Conservation (phyloP, 768 basidiomycete genomes). For the Ramaria sp. region DNA sequence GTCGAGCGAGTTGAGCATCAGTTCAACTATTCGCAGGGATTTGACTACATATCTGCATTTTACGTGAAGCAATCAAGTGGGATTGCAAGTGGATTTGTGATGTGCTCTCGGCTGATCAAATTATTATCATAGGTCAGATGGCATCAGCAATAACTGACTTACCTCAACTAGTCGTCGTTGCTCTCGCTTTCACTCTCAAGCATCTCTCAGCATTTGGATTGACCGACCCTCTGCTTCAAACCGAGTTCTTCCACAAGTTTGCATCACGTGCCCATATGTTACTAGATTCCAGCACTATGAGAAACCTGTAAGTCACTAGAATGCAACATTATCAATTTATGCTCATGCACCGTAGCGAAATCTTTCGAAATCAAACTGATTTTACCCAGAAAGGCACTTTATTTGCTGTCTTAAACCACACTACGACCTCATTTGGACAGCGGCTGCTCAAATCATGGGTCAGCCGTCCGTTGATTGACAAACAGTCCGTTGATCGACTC, state of each 20-base stretch:
- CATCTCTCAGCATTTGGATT: constrained; percentile 68
- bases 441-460: constrained; percentile 80
- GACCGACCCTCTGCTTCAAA: constrained; percentile 67
- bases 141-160: constrained; percentile 55
- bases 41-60: constrained; percentile 52
- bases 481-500: constrained; percentile 31
- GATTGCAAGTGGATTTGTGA: background rate
- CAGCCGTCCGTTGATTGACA: constrained; percentile 71
- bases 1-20: constrained; percentile 47
- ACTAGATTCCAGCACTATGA: constrained; percentile 77
- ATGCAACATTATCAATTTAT: background rate
- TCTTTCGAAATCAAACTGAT: constrained; percentile 89
- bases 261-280: constrained; percentile 74
- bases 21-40: constrained; percentile 60
- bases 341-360: constrained; percentile 38
- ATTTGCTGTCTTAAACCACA: constrained; percentile 78
- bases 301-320: constrained; percentile 45
- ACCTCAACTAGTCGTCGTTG: constrained; percentile 58
- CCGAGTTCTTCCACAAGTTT: constrained; percentile 72
- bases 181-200: constrained; percentile 61
- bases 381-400: constrained; percentile 63
- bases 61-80: constrained; percentile 33
- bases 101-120: background rate
- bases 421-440: constrained; percentile 82
- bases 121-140: constrained; percentile 36